These are phyloP conservation scores for Helotiales sp. DNA, from an alignment of 2,329 filamentous ascomycete species.

Conservation along the genomic window DNA sequence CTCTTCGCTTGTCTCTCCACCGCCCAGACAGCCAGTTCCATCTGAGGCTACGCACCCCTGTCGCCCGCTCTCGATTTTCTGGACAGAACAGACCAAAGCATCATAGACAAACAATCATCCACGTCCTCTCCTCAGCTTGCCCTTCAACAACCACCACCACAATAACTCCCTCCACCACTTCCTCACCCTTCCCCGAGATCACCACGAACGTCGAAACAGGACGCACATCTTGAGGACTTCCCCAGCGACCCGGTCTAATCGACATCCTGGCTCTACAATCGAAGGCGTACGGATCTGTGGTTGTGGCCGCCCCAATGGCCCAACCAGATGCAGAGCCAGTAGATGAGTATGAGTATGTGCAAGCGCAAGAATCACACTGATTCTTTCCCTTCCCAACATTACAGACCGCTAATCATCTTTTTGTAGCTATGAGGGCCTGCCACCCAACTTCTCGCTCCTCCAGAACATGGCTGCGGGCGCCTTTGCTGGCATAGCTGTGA, in stretches of 20 bases:
- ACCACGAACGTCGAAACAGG: neutral
- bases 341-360: constrained; percentile 70
- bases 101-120: constrained; percentile 12
- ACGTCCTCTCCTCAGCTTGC: neutral
- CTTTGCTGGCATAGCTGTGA: constrained; percentile 71
- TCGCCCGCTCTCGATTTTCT: constrained; percentile 7
- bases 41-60: constrained; percentile 13
- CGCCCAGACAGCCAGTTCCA: neutral
- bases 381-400: constrained; percentile 1
- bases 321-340: constrained; percentile 67
- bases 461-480: constrained; percentile 97
- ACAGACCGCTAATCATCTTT: constrained; percentile 32
- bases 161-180: neutral
- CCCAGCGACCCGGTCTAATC: constrained; percentile 38
- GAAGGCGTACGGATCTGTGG: constrained; percentile 64
- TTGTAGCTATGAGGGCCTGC: constrained; percentile 83
- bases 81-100: constrained; percentile 2
- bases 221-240: constrained; percentile 15
- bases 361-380: constrained; percentile 17
- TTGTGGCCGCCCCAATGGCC: constrained; percentile 72
- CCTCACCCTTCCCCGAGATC: no score
- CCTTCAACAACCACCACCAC: neutral
- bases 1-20: constrained; percentile 1
- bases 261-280: constrained; percentile 67
- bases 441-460: constrained; percentile 89